Base-by-base conservation (phyloP, 1,139 yeast genomes). In the Lodderomyces pseudojiufengensis region DNA sequence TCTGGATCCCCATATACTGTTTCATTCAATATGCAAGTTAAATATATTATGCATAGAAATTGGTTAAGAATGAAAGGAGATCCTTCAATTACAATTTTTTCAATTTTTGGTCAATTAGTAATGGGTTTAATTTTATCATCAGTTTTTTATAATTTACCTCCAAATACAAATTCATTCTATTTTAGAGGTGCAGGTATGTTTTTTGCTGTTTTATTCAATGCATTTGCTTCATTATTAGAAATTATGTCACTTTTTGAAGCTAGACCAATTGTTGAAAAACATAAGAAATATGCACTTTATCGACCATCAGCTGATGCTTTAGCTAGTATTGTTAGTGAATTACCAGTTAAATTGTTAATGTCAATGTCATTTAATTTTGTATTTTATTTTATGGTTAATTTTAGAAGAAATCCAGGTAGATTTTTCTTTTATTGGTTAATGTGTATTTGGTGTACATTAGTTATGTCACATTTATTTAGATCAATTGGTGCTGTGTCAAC, bases 111-210 rank as follows among this genome's bases (percentile, higher is more conserved):
- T 40, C 83, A 84, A 51, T 61, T 74, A 10, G 59, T 74, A 9
- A 80, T 84, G 84, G 84, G 85, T 24, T 67, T 86, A 41, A 63
- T 86, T 42, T 60, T 84, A 37, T 76, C 90, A 3, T 84, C 95
- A 1, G 77, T 86, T 53, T 78, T 71, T 51, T 78, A 73, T 54
- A 71, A 72, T 45, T 61, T 76, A 43, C 63, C 66, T 24, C 52
- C 55, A 3, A 59, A 65, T 20, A 75, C 84, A 3, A 50, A 54
- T 14, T 78, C 81, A 37, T 76, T 78, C 36, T 77, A 71, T 48
- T 72, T 73, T 35, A 65, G 83, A 52, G 76, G 78, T 49, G 80
- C 80, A 46, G 63, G 75, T 27, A 49, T 78, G 47, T 78, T 78
- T 57, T 78, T 75, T 55, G 76, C 78, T 32, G 63, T 76, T 31